These are phyloP conservation scores for Excoecaria cochinchinensis DNA, from an alignment of 345 rosid genomes.

Conservation along the genomic window DNA sequence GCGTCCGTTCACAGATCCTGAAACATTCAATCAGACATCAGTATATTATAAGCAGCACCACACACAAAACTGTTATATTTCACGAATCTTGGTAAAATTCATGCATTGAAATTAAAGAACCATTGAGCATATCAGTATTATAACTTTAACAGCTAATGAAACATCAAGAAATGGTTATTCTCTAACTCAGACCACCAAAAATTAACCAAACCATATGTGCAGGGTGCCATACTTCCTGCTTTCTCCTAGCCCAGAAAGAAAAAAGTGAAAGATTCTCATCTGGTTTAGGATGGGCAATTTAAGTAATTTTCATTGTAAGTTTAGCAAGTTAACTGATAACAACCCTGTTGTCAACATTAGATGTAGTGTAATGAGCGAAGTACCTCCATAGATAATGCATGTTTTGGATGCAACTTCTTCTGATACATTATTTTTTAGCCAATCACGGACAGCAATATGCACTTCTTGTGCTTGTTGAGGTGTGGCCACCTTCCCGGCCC, in stretches of 20 bases:
- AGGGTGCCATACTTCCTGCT: too few relatives aligned
- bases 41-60: too few relatives aligned
- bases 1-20: too few relatives aligned
- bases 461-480: conserved; percentile 97
- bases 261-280: neutral
- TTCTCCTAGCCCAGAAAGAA: neutral
- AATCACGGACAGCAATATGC: conserved; percentile 79
- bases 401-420: conserved; percentile 89
- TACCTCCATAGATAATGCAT: conserved; percentile 96
- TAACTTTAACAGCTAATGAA: too few relatives aligned
- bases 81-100: too few relatives aligned
- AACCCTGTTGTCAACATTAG: neutral
- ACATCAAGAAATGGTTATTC: too few relatives aligned
- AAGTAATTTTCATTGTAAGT: neutral
- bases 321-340: neutral
- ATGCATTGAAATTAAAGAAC: too few relatives aligned
- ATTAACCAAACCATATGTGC: too few relatives aligned
- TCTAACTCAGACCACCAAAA: too few relatives aligned
- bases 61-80: too few relatives aligned
- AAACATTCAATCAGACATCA: too few relatives aligned
- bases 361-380: neutral
- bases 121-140: too few relatives aligned
- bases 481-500: conserved; percentile 95
- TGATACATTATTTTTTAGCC: conserved; percentile 90
- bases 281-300: neutral